Evolutionary conservation across 1,284 basidiomycete genomes (phyloP), one percentile per base, ranked within the genome.

Genomic region (Papiliotrema nemorosa): DNA sequence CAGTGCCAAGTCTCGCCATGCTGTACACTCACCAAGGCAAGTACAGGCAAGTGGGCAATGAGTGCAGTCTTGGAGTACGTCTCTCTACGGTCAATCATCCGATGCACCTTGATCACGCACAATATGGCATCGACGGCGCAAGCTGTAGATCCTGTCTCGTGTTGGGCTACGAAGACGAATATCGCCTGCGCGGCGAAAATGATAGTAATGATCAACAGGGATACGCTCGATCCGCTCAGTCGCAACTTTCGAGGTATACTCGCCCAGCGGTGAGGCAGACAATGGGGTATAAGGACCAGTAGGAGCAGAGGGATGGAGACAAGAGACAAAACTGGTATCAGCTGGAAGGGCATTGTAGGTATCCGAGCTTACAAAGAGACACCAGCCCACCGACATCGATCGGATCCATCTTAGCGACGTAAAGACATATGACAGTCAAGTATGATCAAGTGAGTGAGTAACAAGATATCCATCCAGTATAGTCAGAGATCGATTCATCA

Each of bases 41-140:
- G 40, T 3, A 38, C 44, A 10, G 54, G 51, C 20, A 59, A 33
- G 49, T 59, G 58, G 16, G 50, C 49, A 6, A 47, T 18, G 16
- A 54, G 36, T 4, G 50, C 50, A 20, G 58, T 54, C 3, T 31
- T 44, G 20, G 54, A 41, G 34, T 44, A 52, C 5, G 44, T 31
- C 16, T 44, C 29, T 10, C 52, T 53, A 33, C 26, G 13, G n/a
- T 48, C 41, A 47, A 18, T 7, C 25, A 31, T 2, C 2, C 53
- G 33, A n/a, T 50, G 43, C 1, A 42, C 40, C 38, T 54, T 44
- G 16, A 49, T 31, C 29, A 26, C 49, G 18, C 42, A 49, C 35
- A 51, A 27, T 13, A 47, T 9, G 5, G 31, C 26, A 5, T 36
- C 18, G 5, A 10, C 33, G 16, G 27, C 44, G 14, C 37, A 45